Evolutionary conservation across 805 yeast genomes (phyloP), one percentile per base, ranked within the genome.

Genomic region (Komagataella ulmi): DNA sequence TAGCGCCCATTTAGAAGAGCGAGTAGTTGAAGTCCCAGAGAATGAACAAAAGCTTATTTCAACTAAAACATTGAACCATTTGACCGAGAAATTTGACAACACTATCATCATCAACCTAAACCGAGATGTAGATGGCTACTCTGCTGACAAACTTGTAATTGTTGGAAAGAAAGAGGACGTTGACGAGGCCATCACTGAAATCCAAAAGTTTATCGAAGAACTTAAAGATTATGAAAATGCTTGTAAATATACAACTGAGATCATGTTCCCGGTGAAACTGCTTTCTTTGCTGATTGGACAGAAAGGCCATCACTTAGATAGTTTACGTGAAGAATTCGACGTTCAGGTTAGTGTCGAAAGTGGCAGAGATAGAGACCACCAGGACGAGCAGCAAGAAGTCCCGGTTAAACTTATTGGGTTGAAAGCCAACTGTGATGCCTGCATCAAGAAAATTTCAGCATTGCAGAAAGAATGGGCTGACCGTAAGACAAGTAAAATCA

Each of bases 231-330:
- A 65, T 53, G 72, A 66, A 50, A 58, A 57, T 52, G 71, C 71
- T 8, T 66, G 69, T 10, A 68, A 68, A 44, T 73, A 73, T 66
- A 59, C 62, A 53, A 63, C 75, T 17, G 68, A 77, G 17, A 66
- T 83, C 51, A 73, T 71, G 30, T 81, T 88, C 62, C 95, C 97
- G 55, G 66, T 80, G 2, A 69, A 73, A 50, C 77, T 80, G 49
- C 70, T 91, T 54, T 76, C 93, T 24, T 81, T 93, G 67, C 73
- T 95, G 51, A 88, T 93, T 65, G 99, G 99, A 58, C 85, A 84
- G 63, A 85, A 80, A 54, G 99, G 99, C 52, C 70, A 87, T 46
- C 80, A 81, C 62, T 69, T 93, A 61, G 77, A 79, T 58, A 71
- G 77, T 49, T 65, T 88, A 54, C 76, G 85, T 56, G 87, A 85